Conservation (phyloP, 768 basidiomycete species). For the Tylopilus intermedius region DNA sequence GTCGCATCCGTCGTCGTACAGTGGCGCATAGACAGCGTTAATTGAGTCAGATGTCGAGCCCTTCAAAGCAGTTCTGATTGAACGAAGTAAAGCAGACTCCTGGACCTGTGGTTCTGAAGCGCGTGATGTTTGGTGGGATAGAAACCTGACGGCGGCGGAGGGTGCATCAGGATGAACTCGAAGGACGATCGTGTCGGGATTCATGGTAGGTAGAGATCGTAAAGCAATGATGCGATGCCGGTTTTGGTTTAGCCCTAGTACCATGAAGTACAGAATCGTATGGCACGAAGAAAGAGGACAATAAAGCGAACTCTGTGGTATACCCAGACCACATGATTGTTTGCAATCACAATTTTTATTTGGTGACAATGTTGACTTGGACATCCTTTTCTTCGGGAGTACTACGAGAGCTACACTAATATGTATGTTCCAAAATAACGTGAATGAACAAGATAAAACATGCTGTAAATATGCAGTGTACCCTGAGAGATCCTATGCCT, state of each 20-base stretch:
- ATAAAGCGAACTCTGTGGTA: too few species aligned
- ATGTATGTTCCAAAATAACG: constrained; percentile 33
- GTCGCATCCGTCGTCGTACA: constrained; percentile 37
- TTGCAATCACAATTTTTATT: too few species aligned
- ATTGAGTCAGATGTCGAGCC: constrained; percentile 44
- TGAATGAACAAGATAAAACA: constrained; percentile 36
- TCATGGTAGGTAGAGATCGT: constrained; percentile 9
- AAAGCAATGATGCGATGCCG: background rate
- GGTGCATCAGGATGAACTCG: constrained; percentile 39
- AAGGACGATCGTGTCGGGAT: constrained; percentile 23
- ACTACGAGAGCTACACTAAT: constrained; percentile 29
- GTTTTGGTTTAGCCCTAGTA: background rate
- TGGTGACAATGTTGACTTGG: background rate
- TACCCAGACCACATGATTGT: too few species aligned
- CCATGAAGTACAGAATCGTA: too few species aligned
- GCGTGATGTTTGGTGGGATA: constrained; percentile 29
- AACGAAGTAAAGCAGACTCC: constrained; percentile 44
- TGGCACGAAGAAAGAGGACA: too few species aligned
- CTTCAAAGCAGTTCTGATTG: constrained; percentile 57
- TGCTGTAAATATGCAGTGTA: constrained; percentile 32
- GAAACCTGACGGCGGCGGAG: constrained; percentile 42
- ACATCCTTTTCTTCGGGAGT: constrained; percentile 3
- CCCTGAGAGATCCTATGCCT: constrained; percentile 30
- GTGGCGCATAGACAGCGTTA: constrained; percentile 39
- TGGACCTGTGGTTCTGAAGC: constrained; percentile 1